Base-by-base conservation (phyloP, 805 yeast species). In the Zygosaccharomyces gambellarensis region DNA sequence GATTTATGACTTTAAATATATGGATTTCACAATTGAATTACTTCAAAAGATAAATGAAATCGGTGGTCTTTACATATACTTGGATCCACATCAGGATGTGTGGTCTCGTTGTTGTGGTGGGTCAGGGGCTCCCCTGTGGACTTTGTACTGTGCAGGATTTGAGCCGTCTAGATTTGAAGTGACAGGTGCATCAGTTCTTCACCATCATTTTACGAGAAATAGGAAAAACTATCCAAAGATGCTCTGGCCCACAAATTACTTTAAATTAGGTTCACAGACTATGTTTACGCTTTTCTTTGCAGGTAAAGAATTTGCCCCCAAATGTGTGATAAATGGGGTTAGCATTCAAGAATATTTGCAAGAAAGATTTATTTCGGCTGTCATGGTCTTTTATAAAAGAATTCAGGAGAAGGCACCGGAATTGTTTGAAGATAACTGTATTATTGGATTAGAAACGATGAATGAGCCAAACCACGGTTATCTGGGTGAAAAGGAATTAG, bases 61-160 rank as follows among this genome's bases (percentile, higher is more conserved):
- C 27, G 95, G 94, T 1, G 92, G 90, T 0, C 63, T 90, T 17
- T 86, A 85, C 58, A 87, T 89, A 5, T 82, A 86, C 56, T 63
- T 90, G 55, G 97, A 90, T 61, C 88, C 95, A 0, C 97, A 90
- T 64, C 97, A 90, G 65, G 97, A 90, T 64, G 95, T 84, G 10
- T 90, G 97, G 97, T 83, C 94, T 1, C 77, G 97, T 43, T 87
- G 76, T 62, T 73, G 82, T 9, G 97, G 97, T 4, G 97, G 97
- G 2, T 82, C 88, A 42, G 97, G 97, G 17, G 96, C 97, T 3
- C 97, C 97, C 0, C 60, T 87, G 60, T 90, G 97, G 97, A 90
- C 97, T 0, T 64, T 90, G 3, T 83, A 86, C 61, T 90, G 94
- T 22, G 95, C 92, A 2, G 97, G 97, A 0, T 69, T 90, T 43